Conservation (phyloP, 2,329 filamentous ascomycete species). For the Cucurbitaria berberidis region DNA sequence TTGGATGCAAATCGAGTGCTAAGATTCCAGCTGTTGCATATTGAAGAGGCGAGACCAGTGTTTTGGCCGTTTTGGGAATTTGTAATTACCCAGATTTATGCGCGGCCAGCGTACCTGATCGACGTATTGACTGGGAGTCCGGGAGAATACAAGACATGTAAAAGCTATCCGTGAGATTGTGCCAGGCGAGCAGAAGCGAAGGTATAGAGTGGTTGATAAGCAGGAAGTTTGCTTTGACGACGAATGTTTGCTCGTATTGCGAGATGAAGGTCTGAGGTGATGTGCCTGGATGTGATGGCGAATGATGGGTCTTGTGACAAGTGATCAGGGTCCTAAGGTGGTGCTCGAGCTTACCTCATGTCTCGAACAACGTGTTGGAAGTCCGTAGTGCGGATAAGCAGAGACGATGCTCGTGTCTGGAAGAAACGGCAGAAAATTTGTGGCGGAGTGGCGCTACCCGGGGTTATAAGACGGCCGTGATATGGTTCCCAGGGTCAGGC, state of each 20-base stretch:
- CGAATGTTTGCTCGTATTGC: slow-evolving; percentile 7
- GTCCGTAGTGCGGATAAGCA: slow-evolving; percentile 2
- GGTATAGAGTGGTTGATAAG: slow-evolving; percentile 14
- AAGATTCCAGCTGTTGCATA: slow-evolving; percentile 32
- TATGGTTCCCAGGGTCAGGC: not conserved
- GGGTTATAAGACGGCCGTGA: not conserved
- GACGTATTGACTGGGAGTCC: slow-evolving; percentile 13
- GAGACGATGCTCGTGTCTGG: not conserved
- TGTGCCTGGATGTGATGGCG: slow-evolving; percentile 1
- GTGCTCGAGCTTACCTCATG: not conserved
- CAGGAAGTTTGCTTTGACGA: slow-evolving; percentile 15
- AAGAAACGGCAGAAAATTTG: slow-evolving; percentile 3
- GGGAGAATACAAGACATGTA: slow-evolving; percentile 7
- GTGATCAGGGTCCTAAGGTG: not conserved
- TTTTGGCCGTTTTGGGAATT: slow-evolving; percentile 19
- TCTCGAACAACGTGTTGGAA: not conserved
- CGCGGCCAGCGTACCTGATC: slow-evolving; percentile 24
- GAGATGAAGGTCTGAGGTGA: slow-evolving; percentile 1
- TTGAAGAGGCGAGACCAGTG: slow-evolving; percentile 16
- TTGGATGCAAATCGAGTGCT: slow-evolving; percentile 29
- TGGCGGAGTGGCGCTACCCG: not conserved
- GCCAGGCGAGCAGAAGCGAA: slow-evolving; percentile 21
- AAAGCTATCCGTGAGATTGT: slow-evolving; percentile 7
- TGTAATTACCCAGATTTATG: slow-evolving; percentile 29
- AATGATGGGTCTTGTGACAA: not conserved